Evolutionary conservation across 23 red algal genomes (phyloP), one percentile per base, ranked within the genome.

Genomic region (Gracilaria gracilis): DNA sequence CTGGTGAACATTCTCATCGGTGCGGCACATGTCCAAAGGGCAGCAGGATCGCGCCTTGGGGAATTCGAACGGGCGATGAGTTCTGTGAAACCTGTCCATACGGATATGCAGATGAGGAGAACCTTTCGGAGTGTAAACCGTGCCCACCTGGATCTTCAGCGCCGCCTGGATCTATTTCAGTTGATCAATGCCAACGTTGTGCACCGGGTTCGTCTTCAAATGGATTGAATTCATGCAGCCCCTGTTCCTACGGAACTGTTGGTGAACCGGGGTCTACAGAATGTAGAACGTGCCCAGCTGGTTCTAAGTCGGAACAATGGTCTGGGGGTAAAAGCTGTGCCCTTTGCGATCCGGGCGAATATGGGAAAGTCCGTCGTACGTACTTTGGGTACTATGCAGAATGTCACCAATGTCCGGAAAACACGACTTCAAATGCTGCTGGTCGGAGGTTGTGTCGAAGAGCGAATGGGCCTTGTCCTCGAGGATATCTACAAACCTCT

Each of bases 51-150:
- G 34, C 42, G 13, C 35, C 17, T 70, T 16, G n/a, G n/a, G n/a
- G n/a, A n/a, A n/a, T 4, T 25, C 25, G 15, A 1, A 25, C 4
- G 35, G 14, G 27, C 16, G 58, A 64, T 6, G 21, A 6, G 21
- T 70, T 9, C 35, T 3, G 25, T 4, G 35, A 27, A 15, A 46
- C 36, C 35, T 5, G 4, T n/a, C 15, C n/a, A n/a, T n/a, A 31
- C 44, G 69, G 69, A 46, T 75, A 75, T 31, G 17, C 69, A 1
- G 69, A 75, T 32, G 69, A 75, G n/a, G 69, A 75, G 8, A 75
- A 75, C n/a, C 69, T 75, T 23, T 6, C 44, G 11, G 69, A 40
- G 34, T 75, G 69, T 36, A 75, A 75, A 75, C 4, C 9, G 1
- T 75, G 69, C n/a, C 69, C 69, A 46, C 34, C 17, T 4, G 69